Conservation (phyloP, 2,329 filamentous ascomycete species). For the Aspergillus calidoustus region DNA sequence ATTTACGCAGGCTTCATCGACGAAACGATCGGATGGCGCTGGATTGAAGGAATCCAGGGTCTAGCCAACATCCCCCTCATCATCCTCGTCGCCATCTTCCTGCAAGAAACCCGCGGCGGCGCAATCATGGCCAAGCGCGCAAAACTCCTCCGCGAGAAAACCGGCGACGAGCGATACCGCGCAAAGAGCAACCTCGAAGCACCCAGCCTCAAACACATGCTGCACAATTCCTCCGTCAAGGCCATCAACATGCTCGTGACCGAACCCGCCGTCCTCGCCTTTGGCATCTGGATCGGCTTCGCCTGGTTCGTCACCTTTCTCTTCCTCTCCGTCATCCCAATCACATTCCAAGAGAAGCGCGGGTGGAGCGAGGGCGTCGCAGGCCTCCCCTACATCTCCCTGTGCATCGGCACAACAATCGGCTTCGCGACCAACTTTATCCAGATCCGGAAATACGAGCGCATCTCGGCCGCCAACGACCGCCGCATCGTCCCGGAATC, state of each 20-base stretch:
- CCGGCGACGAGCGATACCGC: conserved; percentile 57
- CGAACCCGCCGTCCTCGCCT: conserved; percentile 56
- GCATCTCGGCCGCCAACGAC: conserved; percentile 36
- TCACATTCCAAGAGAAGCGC: conserved; percentile 57
- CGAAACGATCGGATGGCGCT: conserved; percentile 57
- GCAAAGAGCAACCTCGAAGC: conserved; percentile 57
- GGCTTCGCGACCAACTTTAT: conserved; percentile 56
- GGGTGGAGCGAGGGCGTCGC: conserved; percentile 57
- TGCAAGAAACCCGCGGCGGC: conserved; percentile 54
- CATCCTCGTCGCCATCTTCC: conserved; percentile 50
- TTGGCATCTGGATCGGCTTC: conserved; percentile 58
- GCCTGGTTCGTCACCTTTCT: conserved; percentile 60
- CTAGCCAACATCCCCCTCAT: conserved; percentile 56
- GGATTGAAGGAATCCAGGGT: conserved; percentile 59
- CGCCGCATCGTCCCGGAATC: conserved; percentile 47
- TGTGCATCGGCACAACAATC: conserved; percentile 54
- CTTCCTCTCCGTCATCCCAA: conserved; percentile 57
- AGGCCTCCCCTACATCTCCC: conserved; percentile 58
- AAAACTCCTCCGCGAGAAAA: conserved; percentile 51
- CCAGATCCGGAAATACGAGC: conserved; percentile 57
- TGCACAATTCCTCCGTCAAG: conserved; percentile 55
- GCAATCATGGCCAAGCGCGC: conserved; percentile 56
- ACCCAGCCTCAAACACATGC: conserved; percentile 49
- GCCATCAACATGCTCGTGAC: conserved; percentile 55
- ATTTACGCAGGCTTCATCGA: conserved; percentile 61